A percentile compares a stretch with the other conserved stretches of the same genome.
Evolutionary conservation across 768 basidiomycete species (phyloP).

Genomic region (Trametes coccinea): DNA sequence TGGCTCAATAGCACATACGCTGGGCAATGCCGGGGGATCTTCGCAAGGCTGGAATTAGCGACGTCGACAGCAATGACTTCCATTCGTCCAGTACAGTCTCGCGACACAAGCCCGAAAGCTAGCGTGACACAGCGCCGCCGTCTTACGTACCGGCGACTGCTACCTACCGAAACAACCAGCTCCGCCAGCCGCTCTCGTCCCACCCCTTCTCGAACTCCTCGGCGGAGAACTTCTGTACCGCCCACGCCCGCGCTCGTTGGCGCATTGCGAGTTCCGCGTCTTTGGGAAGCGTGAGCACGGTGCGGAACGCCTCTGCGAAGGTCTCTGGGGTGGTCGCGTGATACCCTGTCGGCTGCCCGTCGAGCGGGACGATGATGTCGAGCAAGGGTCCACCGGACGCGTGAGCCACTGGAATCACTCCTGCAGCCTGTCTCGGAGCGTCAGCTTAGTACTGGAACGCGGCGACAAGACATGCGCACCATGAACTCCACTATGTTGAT

Average conservation of each 20-base stretch:
- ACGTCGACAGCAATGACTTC: neutral
- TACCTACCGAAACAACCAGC: slow-evolving; percentile 25
- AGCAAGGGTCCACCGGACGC: slow-evolving; percentile 89
- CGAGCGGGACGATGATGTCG: slow-evolving; percentile 86
- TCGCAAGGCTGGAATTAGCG: too few relatives aligned
- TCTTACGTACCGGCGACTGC: neutral
- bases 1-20: too few relatives aligned
- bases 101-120: too few relatives aligned
- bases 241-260: slow-evolving; percentile 66
- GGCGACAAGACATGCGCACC: slow-evolving; percentile 48
- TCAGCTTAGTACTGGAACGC: neutral
- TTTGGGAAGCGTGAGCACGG: slow-evolving; percentile 55
- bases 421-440: slow-evolving; percentile 68
- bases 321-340: slow-evolving; percentile 68
- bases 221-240: slow-evolving; percentile 72
- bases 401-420: slow-evolving; percentile 88
- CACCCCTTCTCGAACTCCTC: slow-evolving; percentile 78
- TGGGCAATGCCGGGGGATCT: too few relatives aligned
- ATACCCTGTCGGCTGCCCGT: slow-evolving; percentile 78
- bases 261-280: slow-evolving; percentile 64
- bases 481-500: slow-evolving; percentile 98
- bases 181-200: slow-evolving; percentile 62
- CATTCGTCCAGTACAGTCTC: neutral
- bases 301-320: slow-evolving; percentile 69
- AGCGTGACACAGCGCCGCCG: too few relatives aligned